A percentile compares a stretch with the other conserved stretches of the same genome.
phyloP scores from a whole-genome alignment of 2,329 filamentous ascomycete species.

The Phoma sp. region DNA sequence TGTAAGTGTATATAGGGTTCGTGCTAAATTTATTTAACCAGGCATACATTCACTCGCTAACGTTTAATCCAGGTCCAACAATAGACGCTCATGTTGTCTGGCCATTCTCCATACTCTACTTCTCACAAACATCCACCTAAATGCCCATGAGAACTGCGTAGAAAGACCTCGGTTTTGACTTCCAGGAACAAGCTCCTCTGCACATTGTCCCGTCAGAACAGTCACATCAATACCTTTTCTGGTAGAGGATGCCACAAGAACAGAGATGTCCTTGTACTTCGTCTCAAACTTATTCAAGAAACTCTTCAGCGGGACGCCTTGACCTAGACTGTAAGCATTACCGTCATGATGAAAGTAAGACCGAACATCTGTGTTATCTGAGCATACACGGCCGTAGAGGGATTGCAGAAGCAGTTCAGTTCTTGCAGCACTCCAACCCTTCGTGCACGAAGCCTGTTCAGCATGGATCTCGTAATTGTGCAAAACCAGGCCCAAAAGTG shows the following conservation, averaged over 20 bases:
- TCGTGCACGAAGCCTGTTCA: neutral
- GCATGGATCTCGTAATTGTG: conserved; percentile 8
- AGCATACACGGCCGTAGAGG: neutral
- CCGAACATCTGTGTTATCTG: neutral
- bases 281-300: conserved; percentile 7
- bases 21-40: too few relatives aligned
- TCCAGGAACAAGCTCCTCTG: conserved; percentile 6
- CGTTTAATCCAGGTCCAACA: neutral
- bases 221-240: neutral
- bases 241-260: neutral
- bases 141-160: conserved; percentile 11
- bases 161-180: neutral
- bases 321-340: neutral
- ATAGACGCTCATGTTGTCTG: neutral
- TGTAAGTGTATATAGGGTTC: too few relatives aligned
- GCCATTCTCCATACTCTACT: neutral
- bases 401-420: neutral
- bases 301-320: neutral
- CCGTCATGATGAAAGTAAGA: neutral
- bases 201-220: neutral
- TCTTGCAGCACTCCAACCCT: conserved; percentile 5
- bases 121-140: conserved; percentile 4
- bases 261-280: conserved; percentile 2
- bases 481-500: conserved; percentile 6
- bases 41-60: too few relatives aligned